A percentile compares a stretch with the other conserved stretches of the same genome.
These are phyloP conservation scores for Metschnikowia sp. DNA, from an alignment of 805 yeast genomes.

Conservation along the genomic window DNA sequence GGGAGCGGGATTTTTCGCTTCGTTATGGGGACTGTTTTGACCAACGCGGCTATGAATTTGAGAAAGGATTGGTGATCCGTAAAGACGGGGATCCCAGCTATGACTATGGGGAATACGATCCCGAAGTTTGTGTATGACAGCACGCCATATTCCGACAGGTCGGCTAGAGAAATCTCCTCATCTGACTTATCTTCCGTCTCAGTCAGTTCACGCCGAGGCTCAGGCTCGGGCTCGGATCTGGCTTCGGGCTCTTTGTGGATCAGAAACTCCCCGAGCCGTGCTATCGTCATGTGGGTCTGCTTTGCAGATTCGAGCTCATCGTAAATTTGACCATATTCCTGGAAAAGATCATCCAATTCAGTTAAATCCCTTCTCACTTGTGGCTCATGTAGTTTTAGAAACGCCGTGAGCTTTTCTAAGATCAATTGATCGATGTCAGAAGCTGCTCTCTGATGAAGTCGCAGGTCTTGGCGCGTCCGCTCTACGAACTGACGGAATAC, in stretches of 20 bases:
- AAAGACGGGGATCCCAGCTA: conserved; percentile 27
- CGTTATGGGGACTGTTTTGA: conserved; percentile 22
- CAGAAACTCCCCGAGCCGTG: conserved; percentile 31
- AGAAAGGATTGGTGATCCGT: conserved; percentile 19
- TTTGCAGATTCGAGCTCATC: conserved; percentile 27
- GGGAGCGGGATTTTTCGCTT: conserved; percentile 38
- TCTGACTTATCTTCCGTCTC: neutral
- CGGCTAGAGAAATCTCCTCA: neutral
- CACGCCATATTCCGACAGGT: neutral
- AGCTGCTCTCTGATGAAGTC: conserved; percentile 24
- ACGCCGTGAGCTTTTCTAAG: conserved; percentile 31
- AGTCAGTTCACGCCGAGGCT: no score
- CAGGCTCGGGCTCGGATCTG: neutral
- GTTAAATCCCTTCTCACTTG: conserved; percentile 23
- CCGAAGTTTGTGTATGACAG: neutral
- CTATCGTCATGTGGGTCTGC: conserved; percentile 27
- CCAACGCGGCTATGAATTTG: conserved; percentile 22
- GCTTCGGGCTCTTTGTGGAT: conserved; percentile 1
- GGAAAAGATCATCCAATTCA: conserved; percentile 21
- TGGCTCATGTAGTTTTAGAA: conserved; percentile 37
- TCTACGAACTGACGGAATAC: conserved; percentile 14
- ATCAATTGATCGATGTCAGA: conserved; percentile 33
- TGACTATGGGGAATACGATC: conserved; percentile 29
- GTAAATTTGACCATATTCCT: conserved; percentile 25
- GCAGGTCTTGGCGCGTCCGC: conserved; percentile 11